Evolutionary conservation across 331 rosid genomes (phyloP), one percentile per base, ranked within the genome.

Genomic region (Stylosanthes scabra): DNA sequence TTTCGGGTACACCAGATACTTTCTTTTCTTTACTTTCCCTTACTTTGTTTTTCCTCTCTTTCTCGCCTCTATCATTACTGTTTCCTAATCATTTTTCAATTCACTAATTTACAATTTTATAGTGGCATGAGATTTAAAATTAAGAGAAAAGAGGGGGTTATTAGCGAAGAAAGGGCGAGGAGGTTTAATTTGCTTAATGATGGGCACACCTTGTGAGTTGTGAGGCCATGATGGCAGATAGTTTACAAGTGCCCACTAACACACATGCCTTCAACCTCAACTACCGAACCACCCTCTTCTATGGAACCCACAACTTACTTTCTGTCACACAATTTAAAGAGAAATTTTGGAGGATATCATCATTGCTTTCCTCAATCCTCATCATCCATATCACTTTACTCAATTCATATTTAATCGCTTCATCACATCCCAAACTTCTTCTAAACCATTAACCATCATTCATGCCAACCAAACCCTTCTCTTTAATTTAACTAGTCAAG

Each of bases 171-270:
- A n/a, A n/a, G n/a, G n/a, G n/a, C n/a, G n/a, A n/a, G n/a, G n/a
- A n/a, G n/a, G n/a, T n/a, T n/a, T n/a, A n/a, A n/a, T n/a, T 20
- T 20, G 25, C 25, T 20, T 20, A 20, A 20, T 20, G 25, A 20
- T 20, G 25, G 25, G 25, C 25, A 20, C 25, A 20, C 25, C 25
- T 20, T 20, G 25, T 20, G 25, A 20, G 25, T 20, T 51, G 86
- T 84, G 91, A 85, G 88, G 80, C 93, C 85, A 77, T 69, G 74
- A 82, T 20, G 25, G 25, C 25, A 20, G 25, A 20, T 83, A 78
- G 75, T 31, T 31, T 31, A 31, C 63, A 13, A 49, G 63, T 57
- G 44, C 64, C 68, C 60, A 70, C 76, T 63, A 11, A 65, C 61
- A 70, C 74, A 70, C 71, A 68, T 77, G 73, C 69, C 51, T 51